Base-by-base conservation (phyloP, 2,329 filamentous ascomycete species). In the Xylariales sp. region DNA sequence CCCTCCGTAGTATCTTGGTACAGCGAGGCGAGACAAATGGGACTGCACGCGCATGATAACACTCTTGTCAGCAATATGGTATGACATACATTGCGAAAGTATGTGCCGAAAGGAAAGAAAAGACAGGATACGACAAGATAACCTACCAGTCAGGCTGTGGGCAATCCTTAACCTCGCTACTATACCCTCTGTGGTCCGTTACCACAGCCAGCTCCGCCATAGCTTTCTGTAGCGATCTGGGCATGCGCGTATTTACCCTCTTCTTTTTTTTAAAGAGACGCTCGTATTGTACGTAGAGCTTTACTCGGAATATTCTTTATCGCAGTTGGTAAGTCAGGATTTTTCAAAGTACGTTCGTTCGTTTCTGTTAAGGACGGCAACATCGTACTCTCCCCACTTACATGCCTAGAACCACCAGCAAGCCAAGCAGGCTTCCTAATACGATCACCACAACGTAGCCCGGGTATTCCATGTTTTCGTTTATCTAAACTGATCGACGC, bases 11-110 rank as follows among this genome's bases (percentile, higher is more conserved):
- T 40, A 13, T n/a, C 40, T 21, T 38, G 29, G 16, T 49, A 51
- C 5, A 56, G 49, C 11, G 40, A 39, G 5, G 29, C 37, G 6
- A 56, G 48, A 31, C 54, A 57, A 19, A 57, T 56, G 2, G 51
- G 48, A 38, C 54, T 56, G 25, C 24, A 11, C 6, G 19, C 7
- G 21, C n/a, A n/a, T 24, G 15, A 13, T 27, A 11, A 10, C 14
- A 14, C 4, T 18, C 14, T 17, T n/a, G n/a, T n/a, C n/a, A n/a
- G n/a, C n/a, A n/a, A n/a, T n/a, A n/a, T n/a, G n/a, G n/a, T n/a
- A n/a, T n/a, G n/a, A n/a, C n/a, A n/a, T n/a, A n/a, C n/a, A n/a
- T n/a, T n/a, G n/a, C n/a, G n/a, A n/a, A n/a, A n/a, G n/a, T n/a
- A n/a, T n/a, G n/a, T n/a, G n/a, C n/a, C n/a, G n/a, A n/a, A n/a